These are phyloP conservation scores for Talaromyces ruber DNA, from an alignment of 495 filamentous ascomycete genomes.

Conservation along the genomic window DNA sequence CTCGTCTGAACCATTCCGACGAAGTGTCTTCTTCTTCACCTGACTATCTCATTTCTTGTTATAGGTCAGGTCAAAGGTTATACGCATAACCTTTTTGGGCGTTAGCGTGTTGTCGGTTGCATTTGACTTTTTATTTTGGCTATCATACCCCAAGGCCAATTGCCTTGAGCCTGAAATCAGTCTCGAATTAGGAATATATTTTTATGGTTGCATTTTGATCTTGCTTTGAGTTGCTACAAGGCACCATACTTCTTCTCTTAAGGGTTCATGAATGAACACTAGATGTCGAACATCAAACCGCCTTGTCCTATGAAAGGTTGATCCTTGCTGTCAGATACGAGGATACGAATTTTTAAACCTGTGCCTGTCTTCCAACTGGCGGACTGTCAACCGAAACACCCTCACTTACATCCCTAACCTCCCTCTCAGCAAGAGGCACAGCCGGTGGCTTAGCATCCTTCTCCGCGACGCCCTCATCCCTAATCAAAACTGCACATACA, in stretches of 20 bases:
- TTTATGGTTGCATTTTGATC: neutral
- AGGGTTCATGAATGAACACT: neutral
- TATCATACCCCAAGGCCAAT: neutral
- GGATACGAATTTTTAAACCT: neutral
- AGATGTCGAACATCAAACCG: neutral
- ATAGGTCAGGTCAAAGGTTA: neutral
- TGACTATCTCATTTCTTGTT: neutral
- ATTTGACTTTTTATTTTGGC: neutral
- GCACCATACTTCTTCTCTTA: neutral
- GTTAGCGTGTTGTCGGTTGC: neutral
- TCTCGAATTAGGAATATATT: neutral
- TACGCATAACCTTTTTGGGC: neutral
- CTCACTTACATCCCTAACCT: neutral
- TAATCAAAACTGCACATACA: neutral
- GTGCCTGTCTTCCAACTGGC: neutral
- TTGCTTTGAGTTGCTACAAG: neutral
- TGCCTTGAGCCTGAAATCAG: neutral
- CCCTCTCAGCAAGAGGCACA: neutral
- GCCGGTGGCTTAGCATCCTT: neutral
- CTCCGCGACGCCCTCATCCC: constrained; percentile 1
- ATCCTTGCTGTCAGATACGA: too few relatives aligned
- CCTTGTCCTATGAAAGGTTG: neutral
- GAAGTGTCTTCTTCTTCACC: neutral
- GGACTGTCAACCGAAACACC: neutral
- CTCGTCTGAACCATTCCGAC: neutral